phyloP scores from a whole-genome alignment of 208 protist genomes.

The Leishmania aethiopica region DNA sequence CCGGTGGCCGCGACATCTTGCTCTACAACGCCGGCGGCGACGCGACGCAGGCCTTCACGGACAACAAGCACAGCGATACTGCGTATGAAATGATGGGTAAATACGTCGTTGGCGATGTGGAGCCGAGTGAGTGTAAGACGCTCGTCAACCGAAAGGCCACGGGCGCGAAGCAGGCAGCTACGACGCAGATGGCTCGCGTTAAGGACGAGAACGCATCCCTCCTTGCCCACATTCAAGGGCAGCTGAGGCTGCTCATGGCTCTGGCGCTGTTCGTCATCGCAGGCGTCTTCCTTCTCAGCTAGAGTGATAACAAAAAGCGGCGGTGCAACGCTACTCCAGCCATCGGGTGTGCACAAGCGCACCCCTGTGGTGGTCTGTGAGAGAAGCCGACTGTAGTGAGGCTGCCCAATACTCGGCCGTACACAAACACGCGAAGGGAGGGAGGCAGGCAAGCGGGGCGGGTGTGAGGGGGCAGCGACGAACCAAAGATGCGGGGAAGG shows the following conservation, averaged over 20 bases:
- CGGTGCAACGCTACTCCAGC: neutral
- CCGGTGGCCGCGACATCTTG: slow-evolving; percentile 80
- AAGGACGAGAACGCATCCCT: slow-evolving; percentile 43
- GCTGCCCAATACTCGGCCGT: neutral
- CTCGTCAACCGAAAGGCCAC: slow-evolving; percentile 25
- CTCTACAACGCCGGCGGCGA: slow-evolving; percentile 71
- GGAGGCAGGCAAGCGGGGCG: neutral
- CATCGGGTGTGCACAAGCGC: neutral
- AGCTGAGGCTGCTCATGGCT: slow-evolving; percentile 49
- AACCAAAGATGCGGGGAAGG: neutral
- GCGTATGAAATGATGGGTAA: slow-evolving; percentile 64
- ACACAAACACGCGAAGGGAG: neutral
- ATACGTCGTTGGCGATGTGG: slow-evolving; percentile 58
- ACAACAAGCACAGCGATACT: slow-evolving; percentile 60
- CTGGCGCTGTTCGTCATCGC: slow-evolving; percentile 49
- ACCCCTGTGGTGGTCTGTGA: neutral
- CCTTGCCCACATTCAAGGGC: slow-evolving; percentile 49
- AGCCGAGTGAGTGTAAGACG: slow-evolving; percentile 38
- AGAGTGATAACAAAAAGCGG: neutral
- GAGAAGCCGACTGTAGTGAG: neutral
- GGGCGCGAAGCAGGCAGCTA: neutral
- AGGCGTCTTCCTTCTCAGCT: slow-evolving; percentile 48
- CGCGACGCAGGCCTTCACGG: slow-evolving; percentile 69
- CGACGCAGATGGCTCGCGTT: slow-evolving; percentile 6
- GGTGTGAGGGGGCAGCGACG: neutral